Conservation (phyloP, 2,329 filamentous ascomycete species). For the Beauveria varroae region DNA sequence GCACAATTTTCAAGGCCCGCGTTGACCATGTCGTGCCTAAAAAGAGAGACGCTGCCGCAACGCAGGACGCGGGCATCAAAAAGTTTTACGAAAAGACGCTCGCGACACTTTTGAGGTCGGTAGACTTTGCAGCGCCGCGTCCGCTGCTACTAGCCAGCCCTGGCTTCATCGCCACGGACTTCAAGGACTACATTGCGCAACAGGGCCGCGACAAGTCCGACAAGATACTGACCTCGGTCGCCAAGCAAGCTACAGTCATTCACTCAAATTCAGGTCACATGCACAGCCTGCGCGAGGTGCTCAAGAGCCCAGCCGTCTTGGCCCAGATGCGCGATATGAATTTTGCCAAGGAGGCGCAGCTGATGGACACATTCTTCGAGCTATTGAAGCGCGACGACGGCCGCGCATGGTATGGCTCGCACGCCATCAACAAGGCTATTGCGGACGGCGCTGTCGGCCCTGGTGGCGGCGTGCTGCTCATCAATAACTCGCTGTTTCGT, state of each 20-base stretch:
- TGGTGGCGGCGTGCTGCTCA: constrained; percentile 75
- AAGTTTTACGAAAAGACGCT: constrained; percentile 71
- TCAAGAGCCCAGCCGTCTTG: constrained; percentile 72
- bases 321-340: constrained; percentile 77
- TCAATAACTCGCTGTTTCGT: constrained; percentile 83
- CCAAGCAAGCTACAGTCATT: constrained; percentile 61
- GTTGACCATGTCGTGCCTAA: constrained; percentile 60
- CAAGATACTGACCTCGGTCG: constrained; percentile 58
- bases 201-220: constrained; percentile 52
- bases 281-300: constrained; percentile 79
- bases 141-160: constrained; percentile 82
- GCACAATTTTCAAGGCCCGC: constrained; percentile 59
- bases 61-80: constrained; percentile 63
- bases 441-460: constrained; percentile 81
- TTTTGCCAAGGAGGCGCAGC: constrained; percentile 72
- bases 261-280: constrained; percentile 81
- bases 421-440: constrained; percentile 74
- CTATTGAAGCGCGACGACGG: constrained; percentile 78
- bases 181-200: constrained; percentile 65
- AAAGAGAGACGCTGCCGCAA: constrained; percentile 57
- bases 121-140: constrained; percentile 63
- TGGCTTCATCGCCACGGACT: constrained; percentile 76
- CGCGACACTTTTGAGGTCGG: constrained; percentile 65
- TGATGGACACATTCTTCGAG: constrained; percentile 79
- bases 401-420: constrained; percentile 81